Percentiles rank a stretch among this genome's conserved stretches.
These are phyloP conservation scores for Xylaria sp. DNA, from an alignment of 2,329 filamentous ascomycete species.

Conservation along the genomic window DNA sequence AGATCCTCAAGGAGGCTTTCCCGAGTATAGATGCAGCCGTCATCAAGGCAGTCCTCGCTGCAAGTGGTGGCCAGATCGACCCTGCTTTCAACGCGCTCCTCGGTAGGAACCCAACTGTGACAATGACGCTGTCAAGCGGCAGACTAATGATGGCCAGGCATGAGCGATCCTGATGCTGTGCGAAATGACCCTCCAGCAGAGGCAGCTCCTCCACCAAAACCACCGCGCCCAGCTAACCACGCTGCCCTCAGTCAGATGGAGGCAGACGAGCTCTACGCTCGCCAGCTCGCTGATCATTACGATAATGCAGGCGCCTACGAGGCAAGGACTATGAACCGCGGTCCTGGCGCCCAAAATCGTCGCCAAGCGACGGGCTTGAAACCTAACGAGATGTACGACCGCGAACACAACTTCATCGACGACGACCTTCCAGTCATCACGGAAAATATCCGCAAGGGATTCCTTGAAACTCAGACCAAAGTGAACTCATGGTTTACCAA, in stretches of 20 bases:
- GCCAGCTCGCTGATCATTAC: slow-evolving; percentile 93
- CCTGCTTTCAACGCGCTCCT: slow-evolving; percentile 95
- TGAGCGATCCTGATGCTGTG: slow-evolving; percentile 80
- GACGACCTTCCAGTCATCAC: slow-evolving; percentile 94
- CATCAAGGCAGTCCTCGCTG: slow-evolving; percentile 86
- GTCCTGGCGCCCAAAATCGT: slow-evolving; percentile 49
- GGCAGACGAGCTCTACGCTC: slow-evolving; percentile 89
- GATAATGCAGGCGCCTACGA: slow-evolving; percentile 71
- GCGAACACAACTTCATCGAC: slow-evolving; percentile 91
- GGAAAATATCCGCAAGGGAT: slow-evolving; percentile 93
- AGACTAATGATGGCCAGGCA: slow-evolving; percentile 61
- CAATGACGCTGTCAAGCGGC: not conserved
- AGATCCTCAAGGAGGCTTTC: slow-evolving; percentile 93
- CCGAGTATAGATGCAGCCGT: slow-evolving; percentile 82
- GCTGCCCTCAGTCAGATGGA: slow-evolving; percentile 83
- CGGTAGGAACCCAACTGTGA: slow-evolving; percentile 61
- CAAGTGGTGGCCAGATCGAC: slow-evolving; percentile 88
- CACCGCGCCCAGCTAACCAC: slow-evolving; percentile 76
- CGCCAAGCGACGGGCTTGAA: slow-evolving; percentile 64
- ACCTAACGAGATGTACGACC: slow-evolving; percentile 69
- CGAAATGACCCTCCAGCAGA: slow-evolving; percentile 66
- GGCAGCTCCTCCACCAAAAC: slow-evolving; percentile 75
- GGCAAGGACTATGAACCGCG: slow-evolving; percentile 62
- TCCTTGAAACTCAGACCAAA: slow-evolving; percentile 90
- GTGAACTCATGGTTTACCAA: slow-evolving; percentile 93